Evolutionary conservation across 257 asterid genomes (phyloP).

Genomic region (Solanum rostratum): DNA sequence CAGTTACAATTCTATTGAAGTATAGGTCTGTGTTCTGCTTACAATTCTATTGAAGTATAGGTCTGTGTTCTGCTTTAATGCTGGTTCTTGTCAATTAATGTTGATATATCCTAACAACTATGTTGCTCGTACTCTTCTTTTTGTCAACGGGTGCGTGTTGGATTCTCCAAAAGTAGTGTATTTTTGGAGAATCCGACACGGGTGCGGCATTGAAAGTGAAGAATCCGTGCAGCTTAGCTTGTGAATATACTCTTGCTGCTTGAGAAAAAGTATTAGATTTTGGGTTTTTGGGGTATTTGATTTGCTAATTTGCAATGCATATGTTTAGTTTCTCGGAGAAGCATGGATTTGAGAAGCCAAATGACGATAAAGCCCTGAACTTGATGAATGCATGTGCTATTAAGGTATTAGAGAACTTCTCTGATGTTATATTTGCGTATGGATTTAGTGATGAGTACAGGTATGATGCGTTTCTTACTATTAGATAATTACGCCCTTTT

Average conservation of each 20-base stretch:
- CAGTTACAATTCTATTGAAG: neutral
- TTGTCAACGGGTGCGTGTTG: no score
- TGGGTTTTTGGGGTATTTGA: neutral
- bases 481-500: neutral
- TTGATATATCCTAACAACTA: neutral
- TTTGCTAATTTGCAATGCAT: neutral
- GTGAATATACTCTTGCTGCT: neutral
- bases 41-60: neutral
- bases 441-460: slow-evolving; percentile 72
- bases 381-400: slow-evolving; percentile 75
- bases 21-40: neutral
- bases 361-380: slow-evolving; percentile 41
- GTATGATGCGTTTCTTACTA: slow-evolving; percentile 12
- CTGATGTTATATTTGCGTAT: slow-evolving; percentile 59
- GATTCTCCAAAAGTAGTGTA: no score
- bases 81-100: neutral
- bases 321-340: slow-evolving; percentile 51
- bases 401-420: slow-evolving; percentile 58
- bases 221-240: no score
- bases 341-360: slow-evolving; percentile 65
- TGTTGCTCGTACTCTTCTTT: no score
- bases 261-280: neutral
- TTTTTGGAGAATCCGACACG: no score
- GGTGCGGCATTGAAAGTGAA: no score
- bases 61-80: neutral